A percentile compares a stretch with the other conserved stretches of the same genome.
Evolutionary conservation across 805 yeast genomes (phyloP).

Genomic region (Pichia nakasei): DNA sequence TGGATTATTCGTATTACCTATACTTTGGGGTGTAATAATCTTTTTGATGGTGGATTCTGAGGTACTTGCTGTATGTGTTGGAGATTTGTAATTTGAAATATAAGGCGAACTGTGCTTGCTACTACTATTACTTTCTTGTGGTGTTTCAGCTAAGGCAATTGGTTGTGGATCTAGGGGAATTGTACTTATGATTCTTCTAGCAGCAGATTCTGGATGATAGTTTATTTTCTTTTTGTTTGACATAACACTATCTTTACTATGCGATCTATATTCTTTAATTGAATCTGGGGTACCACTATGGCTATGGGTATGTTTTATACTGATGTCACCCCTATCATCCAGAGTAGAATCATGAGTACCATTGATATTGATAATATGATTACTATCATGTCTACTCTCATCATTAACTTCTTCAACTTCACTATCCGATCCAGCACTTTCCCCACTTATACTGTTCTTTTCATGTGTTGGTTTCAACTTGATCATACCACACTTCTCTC

Average conservation of each 20-base stretch:
- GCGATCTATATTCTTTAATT: slow-evolving; percentile 14
- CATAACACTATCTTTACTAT: slow-evolving; percentile 8
- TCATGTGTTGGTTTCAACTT: slow-evolving; percentile 36
- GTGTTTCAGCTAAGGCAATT: slow-evolving; percentile 33
- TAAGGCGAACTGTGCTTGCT: slow-evolving; percentile 14
- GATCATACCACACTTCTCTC: slow-evolving; percentile 85
- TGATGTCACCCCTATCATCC: slow-evolving; percentile 14
- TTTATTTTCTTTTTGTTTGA: slow-evolving; percentile 15
- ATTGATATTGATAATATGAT: slow-evolving; percentile 6
- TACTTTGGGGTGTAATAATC: slow-evolving; percentile 8
- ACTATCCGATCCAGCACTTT: slow-evolving; percentile 12
- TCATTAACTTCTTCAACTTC: slow-evolving; percentile 9
- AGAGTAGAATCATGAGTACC: no score
- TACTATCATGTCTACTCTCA: slow-evolving; percentile 13
- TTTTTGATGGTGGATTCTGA: slow-evolving; percentile 1
- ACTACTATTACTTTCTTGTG: slow-evolving; percentile 9
- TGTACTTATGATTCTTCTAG: slow-evolving; percentile 65
- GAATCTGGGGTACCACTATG: slow-evolving; percentile 6
- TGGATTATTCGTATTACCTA: slow-evolving; percentile 2
- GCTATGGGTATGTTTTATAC: slow-evolving; percentile 16
- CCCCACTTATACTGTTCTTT: slow-evolving; percentile 5
- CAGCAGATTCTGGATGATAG: slow-evolving; percentile 57
- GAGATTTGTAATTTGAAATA: slow-evolving; percentile 10
- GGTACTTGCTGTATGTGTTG: slow-evolving; percentile 1
- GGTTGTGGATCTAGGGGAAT: slow-evolving; percentile 83